Evolutionary conservation across 768 basidiomycete species (phyloP).

Genomic region (Hericium coralloides): DNA sequence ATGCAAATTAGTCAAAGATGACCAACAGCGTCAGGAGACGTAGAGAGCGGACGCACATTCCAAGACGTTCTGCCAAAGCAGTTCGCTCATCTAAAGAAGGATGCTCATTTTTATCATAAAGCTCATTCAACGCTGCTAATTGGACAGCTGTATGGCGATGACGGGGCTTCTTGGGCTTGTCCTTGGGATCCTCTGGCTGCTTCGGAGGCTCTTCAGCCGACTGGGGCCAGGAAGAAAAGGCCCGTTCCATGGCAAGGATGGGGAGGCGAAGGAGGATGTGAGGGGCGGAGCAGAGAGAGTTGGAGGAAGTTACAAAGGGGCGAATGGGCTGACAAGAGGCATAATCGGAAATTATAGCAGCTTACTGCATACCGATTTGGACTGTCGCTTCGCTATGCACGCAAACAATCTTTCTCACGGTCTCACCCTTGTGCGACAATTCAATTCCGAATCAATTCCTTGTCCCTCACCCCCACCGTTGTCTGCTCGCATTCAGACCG

Average conservation of each 20-base stretch:
- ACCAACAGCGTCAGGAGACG: not conserved
- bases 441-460: not conserved
- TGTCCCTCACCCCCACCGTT: too few species aligned
- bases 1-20: slow-evolving; percentile 1
- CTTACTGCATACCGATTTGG: slow-evolving; percentile 9
- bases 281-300: slow-evolving; percentile 7
- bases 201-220: slow-evolving; percentile 11
- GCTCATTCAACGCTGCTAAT: slow-evolving; percentile 67
- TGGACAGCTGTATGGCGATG: slow-evolving; percentile 69
- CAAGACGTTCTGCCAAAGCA: slow-evolving; percentile 59
- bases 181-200: slow-evolving; percentile 21
- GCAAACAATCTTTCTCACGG: slow-evolving; percentile 13
- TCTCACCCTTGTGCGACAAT: not conserved
- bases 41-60: slow-evolving; percentile 47
- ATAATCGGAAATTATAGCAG: slow-evolving; percentile 15
- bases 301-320: slow-evolving; percentile 9
- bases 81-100: slow-evolving; percentile 62
- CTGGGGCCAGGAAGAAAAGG: slow-evolving; percentile 17
- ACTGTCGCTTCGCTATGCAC: slow-evolving; percentile 12
- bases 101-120: slow-evolving; percentile 71
- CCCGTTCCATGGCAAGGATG: slow-evolving; percentile 14
- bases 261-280: slow-evolving; percentile 8
- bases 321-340: slow-evolving; percentile 7
- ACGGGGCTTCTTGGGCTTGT: slow-evolving; percentile 65
- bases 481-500: too few species aligned